Base-by-base conservation (phyloP, 139 green algal species). In the Coccomyxa sp. region DNA sequence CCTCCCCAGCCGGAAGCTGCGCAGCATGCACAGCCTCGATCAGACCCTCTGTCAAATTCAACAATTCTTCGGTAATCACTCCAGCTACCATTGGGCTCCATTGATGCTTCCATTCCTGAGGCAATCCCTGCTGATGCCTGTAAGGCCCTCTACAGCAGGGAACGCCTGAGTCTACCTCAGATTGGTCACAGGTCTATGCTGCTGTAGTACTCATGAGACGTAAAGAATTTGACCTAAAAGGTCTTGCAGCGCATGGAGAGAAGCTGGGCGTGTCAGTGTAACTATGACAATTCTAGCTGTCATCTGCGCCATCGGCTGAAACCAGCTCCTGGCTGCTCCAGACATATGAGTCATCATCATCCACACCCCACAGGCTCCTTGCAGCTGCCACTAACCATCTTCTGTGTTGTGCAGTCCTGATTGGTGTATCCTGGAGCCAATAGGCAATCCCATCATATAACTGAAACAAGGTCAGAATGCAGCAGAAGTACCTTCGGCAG, bases 1-100 rank as follows among this genome's bases (percentile, higher is more conserved):
- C 22, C 94, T 88, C 0, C 94, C 94, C 7, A 90, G 82, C 2
- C 90, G 84, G 78, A 98, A 98, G 44, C 92, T 97, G 88, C 55
- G 82, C 38, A 33, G 34, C 8, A 73, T 38, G 27, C 7, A 36
- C 29, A 39, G 12, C 6, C 35, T 68, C 54, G 9, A 76, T 31
- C 8, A 22, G 31, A 39, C 2, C 50, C 50, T 64, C 50, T 12
- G 50, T 18, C 18, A 18, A 10, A 18, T 64, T 6, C 5, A 64
- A 64, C 27, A 22, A 22, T 64, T 31, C 5, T 64, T 18, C 50
- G 27, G 50, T n/a, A n/a, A n/a, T n/a, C n/a, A n/a, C n/a, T n/a
- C n/a, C n/a, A n/a, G n/a, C n/a, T n/a, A n/a, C n/a, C n/a, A n/a
- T n/a, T n/a, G n/a, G n/a, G n/a, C n/a, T n/a, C n/a, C n/a, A n/a